Percentiles rank a stretch among this genome's conserved stretches.
Evolutionary conservation across 495 filamentous ascomycete genomes (phyloP).

Genomic region (Poronia punctata): DNA sequence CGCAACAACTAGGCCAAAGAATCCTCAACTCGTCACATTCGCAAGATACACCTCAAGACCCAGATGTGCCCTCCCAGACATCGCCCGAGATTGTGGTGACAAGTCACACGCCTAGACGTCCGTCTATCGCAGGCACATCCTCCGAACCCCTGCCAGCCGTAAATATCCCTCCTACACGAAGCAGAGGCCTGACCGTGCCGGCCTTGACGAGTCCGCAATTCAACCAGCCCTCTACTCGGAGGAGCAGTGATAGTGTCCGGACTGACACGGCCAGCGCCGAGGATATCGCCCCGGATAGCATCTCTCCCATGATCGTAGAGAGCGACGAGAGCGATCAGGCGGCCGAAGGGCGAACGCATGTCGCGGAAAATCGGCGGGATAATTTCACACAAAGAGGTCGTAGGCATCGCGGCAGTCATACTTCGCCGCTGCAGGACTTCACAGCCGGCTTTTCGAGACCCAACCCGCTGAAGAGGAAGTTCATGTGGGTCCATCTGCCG

Average conservation of each 20-base stretch:
- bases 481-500: constrained; percentile 61
- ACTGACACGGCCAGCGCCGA: constrained; percentile 16
- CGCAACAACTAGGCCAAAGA: constrained; percentile 18
- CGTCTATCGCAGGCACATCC: constrained; percentile 13
- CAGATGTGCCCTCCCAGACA: constrained; percentile 1
- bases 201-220: constrained; percentile 16
- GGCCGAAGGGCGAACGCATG: constrained; percentile 3
- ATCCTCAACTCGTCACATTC: constrained; percentile 13
- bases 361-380: too few species aligned
- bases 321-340: constrained; percentile 5
- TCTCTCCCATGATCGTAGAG: constrained; percentile 8
- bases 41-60: background rate
- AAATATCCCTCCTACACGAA: constrained; percentile 8
- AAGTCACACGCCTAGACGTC: constrained; percentile 16
- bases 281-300: constrained; percentile 11
- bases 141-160: constrained; percentile 16
- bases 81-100: constrained; percentile 35
- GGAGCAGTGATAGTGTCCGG: constrained; percentile 10
- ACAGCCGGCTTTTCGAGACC: constrained; percentile 35
- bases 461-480: constrained; percentile 33
- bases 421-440: constrained; percentile 16
- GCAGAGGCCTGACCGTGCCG: constrained; percentile 23
- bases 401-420: constrained; percentile 2
- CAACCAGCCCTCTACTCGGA: constrained; percentile 23
- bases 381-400: background rate